These are phyloP conservation scores for Rossbeevera mucosa DNA, from an alignment of 768 basidiomycete species.

Conservation along the genomic window DNA sequence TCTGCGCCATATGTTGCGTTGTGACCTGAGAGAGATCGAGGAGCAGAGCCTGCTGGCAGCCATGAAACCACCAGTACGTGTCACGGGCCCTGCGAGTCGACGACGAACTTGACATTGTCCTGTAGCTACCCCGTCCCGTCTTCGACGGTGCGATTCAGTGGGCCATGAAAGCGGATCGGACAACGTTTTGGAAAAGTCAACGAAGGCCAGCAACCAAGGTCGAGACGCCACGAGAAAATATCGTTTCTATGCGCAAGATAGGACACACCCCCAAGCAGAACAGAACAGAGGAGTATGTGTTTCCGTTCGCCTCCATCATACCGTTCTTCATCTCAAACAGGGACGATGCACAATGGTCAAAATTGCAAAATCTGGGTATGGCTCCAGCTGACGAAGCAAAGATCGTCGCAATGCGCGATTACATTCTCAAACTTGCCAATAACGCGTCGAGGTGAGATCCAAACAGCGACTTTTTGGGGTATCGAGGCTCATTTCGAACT, in stretches of 20 bases:
- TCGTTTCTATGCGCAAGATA: slow-evolving; percentile 58
- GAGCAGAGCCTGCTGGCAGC: slow-evolving; percentile 71
- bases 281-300: slow-evolving; percentile 74
- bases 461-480: too few species aligned
- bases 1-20: slow-evolving; percentile 77
- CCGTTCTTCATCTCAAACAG: slow-evolving; percentile 35
- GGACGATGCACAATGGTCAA: slow-evolving; percentile 70
- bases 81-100: not conserved
- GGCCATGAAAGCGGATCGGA: slow-evolving; percentile 81
- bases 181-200: slow-evolving; percentile 70
- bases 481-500: slow-evolving; percentile 1
- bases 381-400: slow-evolving; percentile 76
- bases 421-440: slow-evolving; percentile 78
- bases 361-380: slow-evolving; percentile 88
- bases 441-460: slow-evolving; percentile 63
- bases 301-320: not conserved
- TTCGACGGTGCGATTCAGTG: slow-evolving; percentile 84
- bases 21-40: slow-evolving; percentile 71
- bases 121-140: slow-evolving; percentile 59
- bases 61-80: slow-evolving; percentile 72
- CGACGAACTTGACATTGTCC: not conserved
- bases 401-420: slow-evolving; percentile 82
- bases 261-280: slow-evolving; percentile 41
- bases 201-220: slow-evolving; percentile 43
- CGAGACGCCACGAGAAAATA: slow-evolving; percentile 70